A percentile compares a stretch with the other conserved stretches of the same genome.
Evolutionary conservation across 2,329 filamentous ascomycete species (phyloP).

Genomic region (Sclerotinia minor): DNA sequence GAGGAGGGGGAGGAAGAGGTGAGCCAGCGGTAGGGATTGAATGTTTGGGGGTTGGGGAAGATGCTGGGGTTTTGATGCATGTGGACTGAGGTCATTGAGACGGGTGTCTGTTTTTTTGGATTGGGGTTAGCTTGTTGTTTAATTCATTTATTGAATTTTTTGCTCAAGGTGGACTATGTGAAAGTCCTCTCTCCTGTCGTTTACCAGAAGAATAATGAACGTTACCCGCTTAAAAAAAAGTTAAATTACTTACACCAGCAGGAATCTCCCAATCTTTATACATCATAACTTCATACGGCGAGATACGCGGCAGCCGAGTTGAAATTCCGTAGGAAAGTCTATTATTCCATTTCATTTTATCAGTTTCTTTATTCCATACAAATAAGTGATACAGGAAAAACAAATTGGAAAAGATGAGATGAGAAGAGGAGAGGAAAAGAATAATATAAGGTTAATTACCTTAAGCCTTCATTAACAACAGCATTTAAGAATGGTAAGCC

Average conservation of each 20-base stretch:
- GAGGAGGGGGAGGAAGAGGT: not conserved
- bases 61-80: conserved; percentile 32
- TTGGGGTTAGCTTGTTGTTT: not conserved
- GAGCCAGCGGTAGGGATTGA: conserved; percentile 33
- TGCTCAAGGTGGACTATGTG: not conserved
- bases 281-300: conserved; percentile 25
- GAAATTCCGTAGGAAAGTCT: conserved; percentile 29
- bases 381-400: not conserved
- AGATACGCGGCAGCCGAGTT: conserved; percentile 28
- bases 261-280: conserved; percentile 30
- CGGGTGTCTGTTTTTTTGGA: conserved; percentile 27
- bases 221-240: not conserved
- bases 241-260: conserved; percentile 20
- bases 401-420: not conserved
- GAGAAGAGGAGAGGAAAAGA: no score
- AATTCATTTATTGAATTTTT: not conserved
- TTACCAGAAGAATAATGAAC: no score
- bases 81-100: conserved; percentile 32
- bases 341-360: not conserved
- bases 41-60: conserved; percentile 28
- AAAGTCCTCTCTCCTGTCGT: not conserved
- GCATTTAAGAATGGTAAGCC: conserved; percentile 24
- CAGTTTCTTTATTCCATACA: not conserved
- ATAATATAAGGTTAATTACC: conserved; percentile 13
- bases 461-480: conserved; percentile 29